Base-by-base conservation (phyloP, 2,329 filamentous ascomycete species). In the Mariannaea elegans region DNA sequence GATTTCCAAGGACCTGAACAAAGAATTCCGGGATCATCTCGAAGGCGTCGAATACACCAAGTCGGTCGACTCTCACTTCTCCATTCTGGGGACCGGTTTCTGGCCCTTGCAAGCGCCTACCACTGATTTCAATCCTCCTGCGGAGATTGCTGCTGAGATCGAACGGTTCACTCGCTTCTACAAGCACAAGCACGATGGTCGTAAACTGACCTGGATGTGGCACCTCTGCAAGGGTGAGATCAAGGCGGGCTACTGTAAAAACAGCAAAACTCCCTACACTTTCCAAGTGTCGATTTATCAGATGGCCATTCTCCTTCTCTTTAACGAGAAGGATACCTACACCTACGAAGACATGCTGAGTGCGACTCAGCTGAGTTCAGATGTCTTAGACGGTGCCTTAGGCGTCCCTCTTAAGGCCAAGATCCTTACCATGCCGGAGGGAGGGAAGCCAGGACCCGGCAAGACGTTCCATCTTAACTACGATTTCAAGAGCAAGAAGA, bases 271-370 rank as follows among this genome's bases (percentile, higher is more conserved):
- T 1, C 93, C 94, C 0, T 97, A 94, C 76, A 98, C 93, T 2
- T 96, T 99, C 82, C 93, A 97, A 75, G 96, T 99, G 10, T 98
- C 94, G 2, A 94, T 94, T 3, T 99, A 95, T 74, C 95, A 99
- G 77, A 97, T 99, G 93, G 94, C 93, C 1, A 93, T 99, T 59
- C 83, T 99, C 24, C 81, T 99, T 47, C 82, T 98, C 21, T 99
- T 97, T 82, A 99, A 99, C 74, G 94, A 98, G 67, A 89, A 87
- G 67, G 93, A 97, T 64, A 89, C 84, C 10, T 85, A 97, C 66
- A 87, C 87, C 27, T 98, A 97, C 75, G 90, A 96, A 32, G 93
- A 97, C 65, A 96, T 98, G 63, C 83, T 89, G 36, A 89, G 89
- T 66, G 88, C 90, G 13, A 98, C 95, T 2, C 88, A 90, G 64